These are phyloP conservation scores for Suhomyces sp. DNA, from an alignment of 805 yeast genomes.

Conservation along the genomic window DNA sequence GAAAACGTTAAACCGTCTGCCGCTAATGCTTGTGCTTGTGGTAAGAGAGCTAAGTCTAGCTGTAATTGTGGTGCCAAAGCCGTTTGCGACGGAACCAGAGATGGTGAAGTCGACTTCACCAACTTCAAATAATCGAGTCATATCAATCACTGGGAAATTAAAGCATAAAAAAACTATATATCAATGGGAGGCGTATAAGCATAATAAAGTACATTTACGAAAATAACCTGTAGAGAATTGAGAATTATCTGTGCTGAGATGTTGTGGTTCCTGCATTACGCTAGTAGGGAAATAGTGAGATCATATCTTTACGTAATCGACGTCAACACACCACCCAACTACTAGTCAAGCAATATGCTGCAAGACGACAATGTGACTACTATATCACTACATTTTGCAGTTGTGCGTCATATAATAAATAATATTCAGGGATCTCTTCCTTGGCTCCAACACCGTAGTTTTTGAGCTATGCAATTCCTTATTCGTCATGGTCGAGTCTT, in stretches of 20 bases:
- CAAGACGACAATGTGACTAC: neutral
- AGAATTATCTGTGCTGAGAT: too few relatives aligned
- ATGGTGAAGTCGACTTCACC: conserved; percentile 61
- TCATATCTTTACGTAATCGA: neutral
- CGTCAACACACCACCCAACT: neutral
- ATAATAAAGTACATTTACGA: neutral
- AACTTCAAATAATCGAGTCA: conserved; percentile 20
- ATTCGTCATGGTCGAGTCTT: too few relatives aligned
- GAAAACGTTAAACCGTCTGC: conserved; percentile 49
- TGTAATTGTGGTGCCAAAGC: conserved; percentile 56
- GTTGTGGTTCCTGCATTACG: neutral
- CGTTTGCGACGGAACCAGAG: conserved; percentile 31
- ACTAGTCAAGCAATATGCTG: neutral
- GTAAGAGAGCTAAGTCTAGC: conserved; percentile 49
- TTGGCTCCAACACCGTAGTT: neutral
- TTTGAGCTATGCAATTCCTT: too few relatives aligned
- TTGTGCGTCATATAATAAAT: too few relatives aligned
- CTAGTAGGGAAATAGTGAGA: neutral
- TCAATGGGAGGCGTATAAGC: neutral
- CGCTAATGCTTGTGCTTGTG: conserved; percentile 54
- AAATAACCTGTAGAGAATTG: neutral
- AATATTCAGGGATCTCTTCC: neutral
- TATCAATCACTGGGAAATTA: neutral
- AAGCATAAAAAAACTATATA: neutral
- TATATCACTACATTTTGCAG: neutral